phyloP scores from a whole-genome alignment of 768 basidiomycete species.

The Calvatia gigantea region DNA sequence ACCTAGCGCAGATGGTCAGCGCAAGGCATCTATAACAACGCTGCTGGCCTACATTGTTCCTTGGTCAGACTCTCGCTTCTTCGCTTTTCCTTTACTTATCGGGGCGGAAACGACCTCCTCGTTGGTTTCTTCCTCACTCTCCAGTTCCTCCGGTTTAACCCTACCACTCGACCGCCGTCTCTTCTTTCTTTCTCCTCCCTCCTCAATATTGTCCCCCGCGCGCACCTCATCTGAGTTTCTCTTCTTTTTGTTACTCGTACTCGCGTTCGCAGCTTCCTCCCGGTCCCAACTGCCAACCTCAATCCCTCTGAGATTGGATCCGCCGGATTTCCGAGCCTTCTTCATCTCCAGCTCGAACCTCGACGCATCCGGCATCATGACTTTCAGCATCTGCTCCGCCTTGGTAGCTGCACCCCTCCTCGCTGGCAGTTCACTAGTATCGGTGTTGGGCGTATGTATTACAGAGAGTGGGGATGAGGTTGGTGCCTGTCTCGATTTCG shows the following conservation, averaged over 20 bases:
- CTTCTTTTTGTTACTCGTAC: conserved; percentile 17
- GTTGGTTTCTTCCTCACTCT: conserved; percentile 12
- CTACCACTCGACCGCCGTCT: conserved; percentile 5
- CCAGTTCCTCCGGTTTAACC: conserved; percentile 10
- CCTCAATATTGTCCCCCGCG: conserved; percentile 4
- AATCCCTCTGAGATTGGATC: conserved; percentile 17
- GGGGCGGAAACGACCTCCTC: conserved; percentile 1
- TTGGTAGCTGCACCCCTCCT: conserved; percentile 41
- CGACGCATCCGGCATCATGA: conserved; percentile 77
- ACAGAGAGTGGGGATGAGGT: conserved; percentile 13
- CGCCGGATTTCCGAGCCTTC: conserved; percentile 30
- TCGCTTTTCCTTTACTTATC: conserved; percentile 15
- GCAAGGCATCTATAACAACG: not conserved
- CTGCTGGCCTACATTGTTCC: not conserved
- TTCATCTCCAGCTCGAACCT: conserved; percentile 64
- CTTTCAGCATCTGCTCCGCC: conserved; percentile 50
- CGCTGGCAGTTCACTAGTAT: conserved; percentile 12
- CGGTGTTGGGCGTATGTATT: conserved; percentile 1
- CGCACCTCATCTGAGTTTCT: conserved; percentile 7
- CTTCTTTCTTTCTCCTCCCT: not conserved
- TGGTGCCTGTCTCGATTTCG: not conserved
- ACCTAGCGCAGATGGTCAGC: conserved; percentile 2
- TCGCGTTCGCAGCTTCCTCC: conserved; percentile 2
- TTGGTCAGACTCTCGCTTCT: conserved; percentile 13
- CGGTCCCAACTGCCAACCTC: conserved; percentile 14